Conservation (phyloP, 768 basidiomycete genomes). For the Dacryopinax primogenitus region DNA sequence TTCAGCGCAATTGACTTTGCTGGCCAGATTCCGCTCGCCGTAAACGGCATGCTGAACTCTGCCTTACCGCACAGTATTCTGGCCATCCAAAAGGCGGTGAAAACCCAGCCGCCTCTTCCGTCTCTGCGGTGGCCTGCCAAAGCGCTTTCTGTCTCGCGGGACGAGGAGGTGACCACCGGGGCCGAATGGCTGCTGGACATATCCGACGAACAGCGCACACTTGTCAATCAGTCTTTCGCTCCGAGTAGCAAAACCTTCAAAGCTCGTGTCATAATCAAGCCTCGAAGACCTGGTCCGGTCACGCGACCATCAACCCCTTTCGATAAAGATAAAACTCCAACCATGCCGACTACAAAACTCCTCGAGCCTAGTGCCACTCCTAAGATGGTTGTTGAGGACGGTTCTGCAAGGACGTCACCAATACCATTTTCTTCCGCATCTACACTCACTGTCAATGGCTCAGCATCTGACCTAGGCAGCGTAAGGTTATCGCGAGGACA, state of each 20-base stretch:
- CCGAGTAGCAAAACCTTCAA: not conserved
- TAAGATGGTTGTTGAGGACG: not conserved
- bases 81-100: conserved; percentile 60
- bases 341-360: not conserved
- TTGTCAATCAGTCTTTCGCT: conserved; percentile 17
- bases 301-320: not conserved
- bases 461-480: not conserved
- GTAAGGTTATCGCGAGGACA: not conserved
- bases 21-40: conserved; percentile 68
- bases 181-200: conserved; percentile 21
- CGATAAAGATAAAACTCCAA: not conserved
- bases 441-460: not conserved
- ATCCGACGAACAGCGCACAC: conserved; percentile 18
- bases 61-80: conserved; percentile 59
- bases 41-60: conserved; percentile 76
- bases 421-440: not conserved
- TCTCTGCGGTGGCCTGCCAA: conserved; percentile 55
- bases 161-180: conserved; percentile 12
- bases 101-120: conserved; percentile 50
- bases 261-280: conserved; percentile 8
- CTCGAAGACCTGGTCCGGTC: conserved; percentile 15
- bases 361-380: not conserved
- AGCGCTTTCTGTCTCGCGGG: conserved; percentile 25
- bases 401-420: not conserved
- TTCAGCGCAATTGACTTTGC: conserved; percentile 76